Base-by-base conservation (phyloP, 441 rosid genomes). In the Omphalea diandra region DNA sequence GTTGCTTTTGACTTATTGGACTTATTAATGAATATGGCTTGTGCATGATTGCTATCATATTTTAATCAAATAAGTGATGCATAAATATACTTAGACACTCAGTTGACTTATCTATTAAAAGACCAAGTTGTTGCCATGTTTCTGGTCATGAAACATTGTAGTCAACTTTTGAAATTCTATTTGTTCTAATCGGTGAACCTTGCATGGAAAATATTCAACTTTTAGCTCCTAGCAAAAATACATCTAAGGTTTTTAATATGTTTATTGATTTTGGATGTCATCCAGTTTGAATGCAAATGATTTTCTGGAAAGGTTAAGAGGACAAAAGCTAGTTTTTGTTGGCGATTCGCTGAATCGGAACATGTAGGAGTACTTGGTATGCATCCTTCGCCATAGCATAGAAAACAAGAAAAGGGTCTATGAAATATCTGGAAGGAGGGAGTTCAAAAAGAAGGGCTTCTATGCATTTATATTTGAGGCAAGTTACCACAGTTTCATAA, bases 281-380 rank as follows among this genome's bases (percentile, higher is more conserved):
- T 72, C 67, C 77, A 91, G 97, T 79, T 82, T 91, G 67, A 82
- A 83, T 76, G 97, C 85, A 35, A 80, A 69, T 50, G 75, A 80
- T 22, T 81, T 91, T 84, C 66, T 91, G 74, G 89, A 83, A 69
- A 70, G 88, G 70, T 63, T 89, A 72, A 85, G 87, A 79, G 93
- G 89, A 64, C 88, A 85, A 77, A 85, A 87, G 43, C 66, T 91
- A 33, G 90, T 83, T 44, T 91, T 87, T 78, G 86, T 89, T 3
- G 95, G 97, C 2, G 97, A 91, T 77, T 91, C 97, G 1, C 75
- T 89, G n/a, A 88, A 90, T n/a, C 81, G 95, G 55, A 91, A 91
- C 71, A 89, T 91, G 97, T 91, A 93, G 95, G 93, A 91, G 68
- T 89, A 95, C 55, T 74, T 91, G 7, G 90, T 87, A 41, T 91